These are phyloP conservation scores for Hyphodiscus sp. DNA, from an alignment of 2,329 filamentous ascomycete genomes.

Conservation along the genomic window DNA sequence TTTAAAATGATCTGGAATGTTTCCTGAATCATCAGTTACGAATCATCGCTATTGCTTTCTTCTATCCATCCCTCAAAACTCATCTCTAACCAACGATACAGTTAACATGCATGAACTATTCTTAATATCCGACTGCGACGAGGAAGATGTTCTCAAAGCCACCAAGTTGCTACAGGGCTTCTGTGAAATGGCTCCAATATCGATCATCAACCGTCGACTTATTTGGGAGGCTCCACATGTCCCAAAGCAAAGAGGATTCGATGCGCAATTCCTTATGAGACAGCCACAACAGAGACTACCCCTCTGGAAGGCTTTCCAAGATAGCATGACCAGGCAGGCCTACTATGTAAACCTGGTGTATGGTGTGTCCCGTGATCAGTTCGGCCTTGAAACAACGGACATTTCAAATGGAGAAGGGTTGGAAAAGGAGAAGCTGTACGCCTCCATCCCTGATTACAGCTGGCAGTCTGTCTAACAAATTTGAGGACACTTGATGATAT, in stretches of 20 bases:
- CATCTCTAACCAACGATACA: neutral
- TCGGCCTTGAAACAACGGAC: conserved; percentile 20
- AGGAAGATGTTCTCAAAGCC: conserved; percentile 42
- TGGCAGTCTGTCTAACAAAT: conserved; percentile 1
- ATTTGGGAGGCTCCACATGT: conserved; percentile 44
- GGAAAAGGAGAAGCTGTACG: conserved; percentile 19
- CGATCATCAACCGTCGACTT: conserved; percentile 44
- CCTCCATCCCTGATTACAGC: neutral
- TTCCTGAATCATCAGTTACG: neutral
- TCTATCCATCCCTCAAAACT: neutral
- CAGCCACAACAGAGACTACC: conserved; percentile 15
- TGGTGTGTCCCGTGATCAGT: conserved; percentile 44
- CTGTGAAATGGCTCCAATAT: conserved; percentile 48
- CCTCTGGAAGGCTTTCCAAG: conserved; percentile 47
- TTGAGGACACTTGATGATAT: conserved; percentile 29
- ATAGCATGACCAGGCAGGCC: conserved; percentile 49
- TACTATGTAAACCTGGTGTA: conserved; percentile 51
- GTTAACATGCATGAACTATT: conserved; percentile 53
- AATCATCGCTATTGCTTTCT: neutral
- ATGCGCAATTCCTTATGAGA: conserved; percentile 13
- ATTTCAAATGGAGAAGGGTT: conserved; percentile 28
- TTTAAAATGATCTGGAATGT: no score
- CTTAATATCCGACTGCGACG: conserved; percentile 46
- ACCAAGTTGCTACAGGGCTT: conserved; percentile 50
- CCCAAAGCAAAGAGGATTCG: conserved; percentile 21